Conservation (phyloP, 306 rosid genomes). For the Comarum palustre region DNA sequence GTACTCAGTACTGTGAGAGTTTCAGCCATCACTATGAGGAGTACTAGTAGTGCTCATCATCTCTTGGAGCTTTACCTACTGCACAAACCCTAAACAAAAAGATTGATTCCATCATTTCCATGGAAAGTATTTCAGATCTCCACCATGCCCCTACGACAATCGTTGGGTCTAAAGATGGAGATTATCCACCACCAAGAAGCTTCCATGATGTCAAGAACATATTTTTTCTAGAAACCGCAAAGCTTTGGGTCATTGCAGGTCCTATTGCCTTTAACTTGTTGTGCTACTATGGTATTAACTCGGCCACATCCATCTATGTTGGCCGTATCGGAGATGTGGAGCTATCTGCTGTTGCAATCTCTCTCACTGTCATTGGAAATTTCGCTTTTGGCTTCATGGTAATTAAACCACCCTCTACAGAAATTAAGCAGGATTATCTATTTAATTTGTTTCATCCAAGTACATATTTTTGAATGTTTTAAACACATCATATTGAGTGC, state of each 20-base stretch:
- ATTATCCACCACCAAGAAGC: slow-evolving; percentile 25
- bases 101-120: too few species aligned
- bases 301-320: slow-evolving; percentile 67
- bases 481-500: neutral
- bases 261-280: slow-evolving; percentile 73
- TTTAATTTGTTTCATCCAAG: neutral
- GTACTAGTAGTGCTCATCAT: neutral
- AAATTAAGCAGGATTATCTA: neutral
- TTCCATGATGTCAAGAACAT: slow-evolving; percentile 32
- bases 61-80: neutral
- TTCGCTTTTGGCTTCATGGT: slow-evolving; percentile 90
- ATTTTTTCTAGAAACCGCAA: slow-evolving; percentile 34
- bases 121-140: slow-evolving; percentile 33
- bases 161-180: slow-evolving; percentile 40
- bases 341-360: slow-evolving; percentile 71
- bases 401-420: neutral
- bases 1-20: neutral
- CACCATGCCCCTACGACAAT: slow-evolving; percentile 48
- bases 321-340: slow-evolving; percentile 75
- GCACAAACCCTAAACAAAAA: neutral
- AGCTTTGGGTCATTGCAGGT: slow-evolving; percentile 70
- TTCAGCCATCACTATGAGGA: neutral
- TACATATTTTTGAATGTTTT: neutral
- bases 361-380: slow-evolving; percentile 68
- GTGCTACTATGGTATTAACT: slow-evolving; percentile 70